Evolutionary conservation across 2,329 filamentous ascomycete species (phyloP).

Genomic region (Aaosphaeria pasadenensis): DNA sequence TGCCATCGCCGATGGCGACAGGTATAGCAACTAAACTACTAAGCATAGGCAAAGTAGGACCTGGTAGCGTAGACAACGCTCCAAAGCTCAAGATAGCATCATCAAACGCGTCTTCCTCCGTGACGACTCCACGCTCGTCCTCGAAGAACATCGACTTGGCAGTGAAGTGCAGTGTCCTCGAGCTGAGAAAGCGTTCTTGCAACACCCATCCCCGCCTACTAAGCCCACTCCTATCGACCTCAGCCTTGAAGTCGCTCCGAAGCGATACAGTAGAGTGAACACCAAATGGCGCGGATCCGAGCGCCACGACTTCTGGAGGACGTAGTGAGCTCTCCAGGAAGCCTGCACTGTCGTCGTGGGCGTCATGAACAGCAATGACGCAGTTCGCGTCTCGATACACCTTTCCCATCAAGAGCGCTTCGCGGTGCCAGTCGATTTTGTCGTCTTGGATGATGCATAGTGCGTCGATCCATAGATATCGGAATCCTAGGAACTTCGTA

Average conservation of each 20-base stretch:
- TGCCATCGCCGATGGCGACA: neutral
- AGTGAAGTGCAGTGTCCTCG: neutral
- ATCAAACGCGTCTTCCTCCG: neutral
- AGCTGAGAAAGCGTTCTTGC: neutral
- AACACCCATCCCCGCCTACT: neutral
- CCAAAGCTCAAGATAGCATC: neutral
- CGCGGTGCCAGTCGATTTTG: neutral
- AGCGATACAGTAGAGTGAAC: neutral
- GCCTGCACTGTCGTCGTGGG: neutral
- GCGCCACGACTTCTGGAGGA: neutral
- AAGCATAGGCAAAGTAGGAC: neutral
- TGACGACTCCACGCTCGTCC: neutral
- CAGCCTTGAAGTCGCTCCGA: neutral
- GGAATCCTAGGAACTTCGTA: neutral
- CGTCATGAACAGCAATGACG: neutral
- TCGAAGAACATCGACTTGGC: neutral
- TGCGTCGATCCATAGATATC: slow-evolving; percentile 1
- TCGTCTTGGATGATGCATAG: slow-evolving; percentile 1
- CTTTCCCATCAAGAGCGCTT: neutral
- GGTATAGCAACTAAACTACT: neutral
- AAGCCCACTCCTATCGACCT: neutral
- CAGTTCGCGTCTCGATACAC: neutral
- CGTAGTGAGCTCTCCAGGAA: neutral
- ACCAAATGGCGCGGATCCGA: neutral
- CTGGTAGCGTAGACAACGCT: neutral